Evolutionary conservation across 2,329 filamentous ascomycete species (phyloP).

Genomic region (Coniochaeta ligniaria): DNA sequence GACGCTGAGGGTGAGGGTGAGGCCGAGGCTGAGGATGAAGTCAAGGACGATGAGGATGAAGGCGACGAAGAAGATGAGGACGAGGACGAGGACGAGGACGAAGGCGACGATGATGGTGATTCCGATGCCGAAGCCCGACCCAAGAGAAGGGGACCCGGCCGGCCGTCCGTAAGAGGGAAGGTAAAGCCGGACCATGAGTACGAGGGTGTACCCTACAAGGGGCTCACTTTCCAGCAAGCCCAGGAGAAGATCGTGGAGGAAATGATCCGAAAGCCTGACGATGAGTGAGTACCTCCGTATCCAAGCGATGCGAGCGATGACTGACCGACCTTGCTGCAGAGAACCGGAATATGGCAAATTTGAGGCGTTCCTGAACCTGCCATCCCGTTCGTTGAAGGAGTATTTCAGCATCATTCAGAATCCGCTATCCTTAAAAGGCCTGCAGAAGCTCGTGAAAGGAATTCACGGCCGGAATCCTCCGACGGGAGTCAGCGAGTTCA

Average conservation of each 20-base stretch:
- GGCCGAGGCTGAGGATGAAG: constrained; percentile 20
- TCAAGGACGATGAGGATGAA: constrained; percentile 25
- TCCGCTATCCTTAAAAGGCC: constrained; percentile 68
- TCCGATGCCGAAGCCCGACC: constrained; percentile 20
- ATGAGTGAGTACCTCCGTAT: constrained; percentile 38
- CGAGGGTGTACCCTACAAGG: constrained; percentile 55
- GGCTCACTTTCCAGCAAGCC: constrained; percentile 72
- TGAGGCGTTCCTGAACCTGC: constrained; percentile 70
- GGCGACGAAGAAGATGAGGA: constrained; percentile 21
- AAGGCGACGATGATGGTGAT: constrained; percentile 19
- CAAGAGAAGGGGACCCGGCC: constrained; percentile 17
- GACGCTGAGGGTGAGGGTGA: constrained; percentile 16
- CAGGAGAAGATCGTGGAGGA: constrained; percentile 81
- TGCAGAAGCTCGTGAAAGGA: constrained; percentile 72
- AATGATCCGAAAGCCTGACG: constrained; percentile 60
- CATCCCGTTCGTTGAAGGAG: constrained; percentile 67
- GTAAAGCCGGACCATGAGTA: constrained; percentile 44
- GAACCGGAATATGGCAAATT: constrained; percentile 33
- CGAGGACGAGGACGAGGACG: constrained; percentile 20
- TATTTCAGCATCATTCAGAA: constrained; percentile 82
- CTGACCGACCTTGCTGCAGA: constrained; percentile 10
- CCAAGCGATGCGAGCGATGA: background rate
- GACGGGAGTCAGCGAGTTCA: constrained; percentile 62
- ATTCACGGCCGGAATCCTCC: constrained; percentile 60
- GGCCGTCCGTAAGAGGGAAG: constrained; percentile 21